Evolutionary conservation across 306 rosid genomes (phyloP).

Genomic region (Sphenostylis stenocarpa): DNA sequence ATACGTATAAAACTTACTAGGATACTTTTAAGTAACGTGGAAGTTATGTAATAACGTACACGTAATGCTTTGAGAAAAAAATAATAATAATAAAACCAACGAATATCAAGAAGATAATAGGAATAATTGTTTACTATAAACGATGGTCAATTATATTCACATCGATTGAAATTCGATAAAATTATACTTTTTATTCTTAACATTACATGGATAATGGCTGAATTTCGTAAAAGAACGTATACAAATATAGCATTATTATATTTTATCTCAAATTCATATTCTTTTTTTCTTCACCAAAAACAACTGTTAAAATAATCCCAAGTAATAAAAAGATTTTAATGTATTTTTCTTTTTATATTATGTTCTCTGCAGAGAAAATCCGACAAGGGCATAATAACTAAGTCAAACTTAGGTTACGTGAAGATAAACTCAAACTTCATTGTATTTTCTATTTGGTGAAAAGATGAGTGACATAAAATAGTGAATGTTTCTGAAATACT

Average conservation of each 20-base stretch:
- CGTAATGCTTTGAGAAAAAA: too few species aligned
- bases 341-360: not conserved
- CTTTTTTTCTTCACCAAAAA: not conserved
- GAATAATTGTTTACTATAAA: too few species aligned
- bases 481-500: not conserved
- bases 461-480: not conserved
- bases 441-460: not conserved
- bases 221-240: not conserved
- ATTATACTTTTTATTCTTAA: too few species aligned
- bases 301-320: not conserved
- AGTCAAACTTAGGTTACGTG: slow-evolving; percentile 6
- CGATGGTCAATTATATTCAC: too few species aligned
- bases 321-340: not conserved
- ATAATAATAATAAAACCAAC: too few species aligned
- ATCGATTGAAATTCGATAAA: too few species aligned
- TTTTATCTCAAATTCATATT: not conserved
- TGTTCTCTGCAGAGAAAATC: not conserved
- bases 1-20: too few species aligned
- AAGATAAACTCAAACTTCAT: not conserved
- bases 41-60: too few species aligned
- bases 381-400: not conserved
- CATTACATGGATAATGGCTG: not conserved
- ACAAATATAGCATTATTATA: not conserved
- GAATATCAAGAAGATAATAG: too few species aligned
- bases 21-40: too few species aligned